Percentiles rank a stretch among this genome's conserved stretches.
phyloP scores from a whole-genome alignment of 1,284 basidiomycete species.

The Baeospora myosura region DNA sequence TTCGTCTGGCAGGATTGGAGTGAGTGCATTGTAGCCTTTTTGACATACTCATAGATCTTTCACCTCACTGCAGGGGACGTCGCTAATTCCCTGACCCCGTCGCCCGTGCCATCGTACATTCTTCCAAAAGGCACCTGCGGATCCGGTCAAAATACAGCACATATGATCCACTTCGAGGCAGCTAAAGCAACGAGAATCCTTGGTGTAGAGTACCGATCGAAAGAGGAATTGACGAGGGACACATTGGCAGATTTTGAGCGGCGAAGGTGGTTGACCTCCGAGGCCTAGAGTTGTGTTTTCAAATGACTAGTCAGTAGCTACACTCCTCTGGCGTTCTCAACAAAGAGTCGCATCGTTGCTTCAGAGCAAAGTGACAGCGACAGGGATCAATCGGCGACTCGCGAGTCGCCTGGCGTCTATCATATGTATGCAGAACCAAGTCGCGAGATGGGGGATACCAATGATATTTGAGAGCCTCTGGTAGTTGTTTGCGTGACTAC shows the following conservation, averaged over 20 bases:
- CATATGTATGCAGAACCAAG: too few species aligned
- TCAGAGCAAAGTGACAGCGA: too few species aligned
- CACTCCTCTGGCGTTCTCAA: too few species aligned
- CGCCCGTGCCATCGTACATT: slow-evolving; percentile 18
- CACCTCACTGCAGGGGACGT: slow-evolving; percentile 18
- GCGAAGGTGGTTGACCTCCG: slow-evolving; percentile 38
- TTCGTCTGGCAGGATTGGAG: slow-evolving; percentile 26
- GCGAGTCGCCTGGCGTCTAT: too few species aligned
- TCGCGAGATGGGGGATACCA: too few species aligned
- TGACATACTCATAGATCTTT: slow-evolving; percentile 2
- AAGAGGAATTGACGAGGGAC: slow-evolving; percentile 34
- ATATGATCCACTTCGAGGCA: slow-evolving; percentile 23
- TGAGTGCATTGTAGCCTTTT: slow-evolving; percentile 13
- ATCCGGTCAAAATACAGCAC: slow-evolving; percentile 19
- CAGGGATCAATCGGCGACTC: too few species aligned
- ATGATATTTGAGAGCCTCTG: too few species aligned
- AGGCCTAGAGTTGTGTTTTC: too few species aligned
- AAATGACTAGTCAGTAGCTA: too few species aligned
- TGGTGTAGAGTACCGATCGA: slow-evolving; percentile 35
- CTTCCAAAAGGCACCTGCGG: slow-evolving; percentile 26
- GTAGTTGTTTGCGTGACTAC: too few species aligned
- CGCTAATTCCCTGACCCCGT: slow-evolving; percentile 21
- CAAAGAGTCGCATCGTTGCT: too few species aligned
- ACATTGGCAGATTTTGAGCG: slow-evolving; percentile 32
- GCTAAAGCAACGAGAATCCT: slow-evolving; percentile 35